phyloP scores from a whole-genome alignment of 2,329 filamentous ascomycete species.

The Nothopassalora personata region DNA sequence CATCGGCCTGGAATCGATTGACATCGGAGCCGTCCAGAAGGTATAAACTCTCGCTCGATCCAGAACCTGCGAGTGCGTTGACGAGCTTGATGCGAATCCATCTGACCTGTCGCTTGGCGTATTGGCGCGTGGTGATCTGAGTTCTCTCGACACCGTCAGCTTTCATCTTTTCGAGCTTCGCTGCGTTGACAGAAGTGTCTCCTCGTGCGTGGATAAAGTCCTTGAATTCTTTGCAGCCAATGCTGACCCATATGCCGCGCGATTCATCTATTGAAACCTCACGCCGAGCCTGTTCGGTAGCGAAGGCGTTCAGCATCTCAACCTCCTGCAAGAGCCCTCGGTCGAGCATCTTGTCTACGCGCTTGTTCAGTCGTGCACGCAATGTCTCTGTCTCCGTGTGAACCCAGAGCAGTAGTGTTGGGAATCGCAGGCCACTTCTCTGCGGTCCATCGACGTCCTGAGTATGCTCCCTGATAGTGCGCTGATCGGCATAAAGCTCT shows the following conservation, averaged over 20 bases:
- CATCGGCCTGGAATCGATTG: conserved; percentile 55
- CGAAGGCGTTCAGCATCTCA: conserved; percentile 46
- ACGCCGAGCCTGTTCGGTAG: conserved; percentile 34
- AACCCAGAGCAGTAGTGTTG: conserved; percentile 78
- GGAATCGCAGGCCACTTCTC: conserved; percentile 41
- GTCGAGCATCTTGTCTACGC: conserved; percentile 79
- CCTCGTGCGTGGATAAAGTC: conserved; percentile 53
- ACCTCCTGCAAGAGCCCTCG: conserved; percentile 61
- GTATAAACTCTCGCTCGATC: conserved; percentile 56
- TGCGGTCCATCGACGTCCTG: background rate
- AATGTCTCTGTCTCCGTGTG: conserved; percentile 67
- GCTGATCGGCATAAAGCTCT: conserved; percentile 78
- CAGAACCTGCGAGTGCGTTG: conserved; percentile 54
- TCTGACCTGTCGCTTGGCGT: conserved; percentile 74
- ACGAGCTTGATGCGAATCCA: conserved; percentile 86
- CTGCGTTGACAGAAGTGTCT: conserved; percentile 24
- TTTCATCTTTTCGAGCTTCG: conserved; percentile 53
- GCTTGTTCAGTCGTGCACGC: conserved; percentile 63
- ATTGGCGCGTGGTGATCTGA: conserved; percentile 78
- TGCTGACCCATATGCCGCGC: conserved; percentile 91
- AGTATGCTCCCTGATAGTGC: conserved; percentile 17
- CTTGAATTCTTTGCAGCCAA: conserved; percentile 89
- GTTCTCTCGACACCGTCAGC: conserved; percentile 63
- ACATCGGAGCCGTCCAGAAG: conserved; percentile 75
- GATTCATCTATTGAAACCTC: conserved; percentile 62